These are phyloP conservation scores for Fraxinus excelsior DNA, from an alignment of 257 asterid species.

Conservation along the genomic window DNA sequence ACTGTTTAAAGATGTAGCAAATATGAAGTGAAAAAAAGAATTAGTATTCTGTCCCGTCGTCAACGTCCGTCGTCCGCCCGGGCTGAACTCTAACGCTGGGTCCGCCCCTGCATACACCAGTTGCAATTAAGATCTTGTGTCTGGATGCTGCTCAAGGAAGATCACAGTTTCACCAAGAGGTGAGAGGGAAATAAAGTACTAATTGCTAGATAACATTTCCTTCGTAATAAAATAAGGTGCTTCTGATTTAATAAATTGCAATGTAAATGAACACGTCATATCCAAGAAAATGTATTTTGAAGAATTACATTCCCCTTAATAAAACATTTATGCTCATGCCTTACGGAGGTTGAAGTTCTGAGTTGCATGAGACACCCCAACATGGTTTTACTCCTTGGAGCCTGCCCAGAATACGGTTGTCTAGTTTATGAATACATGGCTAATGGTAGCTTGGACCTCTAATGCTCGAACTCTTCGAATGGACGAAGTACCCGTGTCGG, in stretches of 20 bases:
- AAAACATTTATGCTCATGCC: neutral
- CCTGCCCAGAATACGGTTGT: constrained; percentile 89
- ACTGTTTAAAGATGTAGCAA: too few species aligned
- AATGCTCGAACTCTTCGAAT: too few species aligned
- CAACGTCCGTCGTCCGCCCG: too few species aligned
- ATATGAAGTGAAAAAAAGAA: too few species aligned
- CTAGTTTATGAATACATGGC: constrained; percentile 31
- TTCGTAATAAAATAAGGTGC: neutral
- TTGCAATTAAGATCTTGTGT: too few species aligned
- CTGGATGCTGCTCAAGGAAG: constrained; percentile 92
- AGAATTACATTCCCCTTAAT: neutral
- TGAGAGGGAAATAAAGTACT: constrained; percentile 15
- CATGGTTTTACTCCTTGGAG: constrained; percentile 84
- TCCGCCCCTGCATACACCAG: too few species aligned
- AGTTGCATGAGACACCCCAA: constrained; percentile 88
- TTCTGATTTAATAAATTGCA: too few species aligned
- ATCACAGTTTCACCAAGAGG: constrained; percentile 87
- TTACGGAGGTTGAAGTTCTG: constrained; percentile 70
- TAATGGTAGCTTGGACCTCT: constrained; percentile 77
- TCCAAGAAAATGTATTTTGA: neutral
- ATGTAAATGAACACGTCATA: too few species aligned
- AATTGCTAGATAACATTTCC: neutral
- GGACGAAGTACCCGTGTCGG: too few species aligned
- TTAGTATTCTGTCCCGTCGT: too few species aligned
- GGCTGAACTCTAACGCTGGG: too few species aligned